Conservation (phyloP, 495 filamentous ascomycete genomes). For the Tuber indicum region DNA sequence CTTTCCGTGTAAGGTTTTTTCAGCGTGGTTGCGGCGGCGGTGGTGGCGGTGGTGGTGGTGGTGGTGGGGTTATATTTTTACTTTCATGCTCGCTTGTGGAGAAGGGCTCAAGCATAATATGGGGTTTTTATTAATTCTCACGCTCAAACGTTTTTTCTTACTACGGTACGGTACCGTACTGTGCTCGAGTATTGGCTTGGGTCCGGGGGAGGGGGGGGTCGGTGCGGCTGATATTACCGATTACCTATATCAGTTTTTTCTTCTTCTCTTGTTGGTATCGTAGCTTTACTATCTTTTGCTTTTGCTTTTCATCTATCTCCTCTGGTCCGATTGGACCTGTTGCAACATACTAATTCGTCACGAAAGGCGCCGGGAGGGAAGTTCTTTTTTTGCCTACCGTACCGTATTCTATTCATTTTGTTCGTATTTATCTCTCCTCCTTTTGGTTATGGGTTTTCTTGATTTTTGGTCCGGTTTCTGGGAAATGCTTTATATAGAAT, state of each 20-base stretch:
- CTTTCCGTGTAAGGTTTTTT: not conserved
- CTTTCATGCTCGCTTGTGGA: not conserved
- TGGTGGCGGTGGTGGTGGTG: not conserved
- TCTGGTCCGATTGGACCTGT: not conserved
- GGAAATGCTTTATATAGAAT: constrained; percentile 2
- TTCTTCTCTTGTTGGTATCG: not conserved
- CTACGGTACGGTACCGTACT: not conserved
- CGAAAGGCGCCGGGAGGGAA: not conserved
- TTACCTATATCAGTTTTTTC: not conserved
- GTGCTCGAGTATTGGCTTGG: not conserved
- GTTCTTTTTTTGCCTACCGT: not conserved
- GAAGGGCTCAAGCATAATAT: not conserved
- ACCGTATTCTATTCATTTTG: not conserved
- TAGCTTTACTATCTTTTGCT: not conserved
- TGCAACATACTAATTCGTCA: constrained; percentile 3
- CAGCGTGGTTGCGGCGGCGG: not conserved
- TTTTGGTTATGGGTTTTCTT: not conserved
- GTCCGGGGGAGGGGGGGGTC: not conserved
- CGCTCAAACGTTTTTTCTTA: not conserved
- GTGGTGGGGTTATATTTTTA: not conserved
- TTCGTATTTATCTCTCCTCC: not conserved
- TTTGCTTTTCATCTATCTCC: not conserved
- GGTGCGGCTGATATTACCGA: constrained; percentile 1
- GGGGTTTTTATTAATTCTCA: not conserved
- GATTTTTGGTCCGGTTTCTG: not conserved